Conservation (phyloP, 768 basidiomycete genomes). For the Phaffia australis region DNA sequence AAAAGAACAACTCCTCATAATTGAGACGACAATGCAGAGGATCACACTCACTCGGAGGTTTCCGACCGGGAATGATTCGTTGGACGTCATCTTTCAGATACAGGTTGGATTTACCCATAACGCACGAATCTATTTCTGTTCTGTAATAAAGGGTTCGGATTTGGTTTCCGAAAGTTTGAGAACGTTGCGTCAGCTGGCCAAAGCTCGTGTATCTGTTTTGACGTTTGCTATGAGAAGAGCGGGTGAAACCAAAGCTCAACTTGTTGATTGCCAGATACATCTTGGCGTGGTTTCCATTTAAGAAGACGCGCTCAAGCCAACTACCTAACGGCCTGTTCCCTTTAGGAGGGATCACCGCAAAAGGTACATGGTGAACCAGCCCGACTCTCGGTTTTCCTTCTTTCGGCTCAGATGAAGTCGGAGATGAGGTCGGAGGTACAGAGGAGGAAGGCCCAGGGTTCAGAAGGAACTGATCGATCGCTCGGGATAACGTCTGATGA, state of each 20-base stretch:
- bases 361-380: conserved; percentile 91
- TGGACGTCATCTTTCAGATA: conserved; percentile 84
- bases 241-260: conserved; percentile 3
- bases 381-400: conserved; percentile 47
- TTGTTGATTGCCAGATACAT: conserved; percentile 78
- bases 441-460: neutral
- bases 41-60: conserved; percentile 1
- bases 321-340: conserved; percentile 51
- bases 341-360: conserved; percentile 59
- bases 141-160: conserved; percentile 45
- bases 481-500: conserved; percentile 66
- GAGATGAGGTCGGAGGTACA: neutral
- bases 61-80: conserved; percentile 44
- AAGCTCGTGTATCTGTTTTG: neutral
- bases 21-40: neutral
- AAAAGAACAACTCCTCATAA: neutral
- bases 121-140: conserved; percentile 80
- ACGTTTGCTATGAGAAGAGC: conserved; percentile 27
- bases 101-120: conserved; percentile 90
- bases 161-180: neutral
- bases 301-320: conserved; percentile 78
- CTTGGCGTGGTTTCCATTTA: conserved; percentile 95
- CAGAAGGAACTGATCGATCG: conserved; percentile 58
- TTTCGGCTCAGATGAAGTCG: neutral
- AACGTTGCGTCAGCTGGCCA: neutral